phyloP scores from a whole-genome alignment of 1,284 basidiomycete genomes.

The Microbotryum saponariae region DNA sequence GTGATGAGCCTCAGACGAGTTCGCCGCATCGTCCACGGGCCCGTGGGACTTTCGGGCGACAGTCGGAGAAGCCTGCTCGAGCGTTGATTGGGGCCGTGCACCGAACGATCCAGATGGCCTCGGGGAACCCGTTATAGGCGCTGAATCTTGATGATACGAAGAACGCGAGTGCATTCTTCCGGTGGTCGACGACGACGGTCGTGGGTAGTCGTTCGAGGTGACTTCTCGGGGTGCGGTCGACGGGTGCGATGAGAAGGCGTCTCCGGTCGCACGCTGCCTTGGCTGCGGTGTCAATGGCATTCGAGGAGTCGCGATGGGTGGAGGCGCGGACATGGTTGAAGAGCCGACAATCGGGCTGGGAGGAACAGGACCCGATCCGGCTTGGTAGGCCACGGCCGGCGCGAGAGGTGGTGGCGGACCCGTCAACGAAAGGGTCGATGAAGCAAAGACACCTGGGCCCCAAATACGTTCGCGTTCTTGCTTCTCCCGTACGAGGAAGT shows the following conservation, averaged over 20 bases:
- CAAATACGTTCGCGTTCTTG: slow-evolving; percentile 87
- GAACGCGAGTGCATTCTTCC: background rate
- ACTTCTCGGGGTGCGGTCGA: slow-evolving; percentile 14
- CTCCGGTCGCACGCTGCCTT: slow-evolving; percentile 26
- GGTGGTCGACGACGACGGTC: background rate
- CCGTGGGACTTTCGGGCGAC: background rate
- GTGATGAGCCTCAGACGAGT: slow-evolving; percentile 4
- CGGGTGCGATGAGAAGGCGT: slow-evolving; percentile 16
- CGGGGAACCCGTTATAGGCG: background rate
- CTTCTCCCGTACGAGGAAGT: slow-evolving; percentile 91
- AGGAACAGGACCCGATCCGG: slow-evolving; percentile 10
- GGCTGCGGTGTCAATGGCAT: slow-evolving; percentile 29
- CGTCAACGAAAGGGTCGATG: slow-evolving; percentile 61
- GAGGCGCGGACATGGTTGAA: slow-evolving; percentile 2
- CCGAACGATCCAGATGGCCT: slow-evolving; percentile 1
- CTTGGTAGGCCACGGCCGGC: slow-evolving; percentile 33
- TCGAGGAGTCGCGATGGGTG: slow-evolving; percentile 15
- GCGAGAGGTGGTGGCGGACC: slow-evolving; percentile 37
- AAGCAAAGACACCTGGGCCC: slow-evolving; percentile 87
- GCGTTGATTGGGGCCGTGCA: slow-evolving; percentile 5
- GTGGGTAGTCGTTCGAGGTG: background rate
- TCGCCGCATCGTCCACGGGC: background rate
- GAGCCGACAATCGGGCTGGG: slow-evolving; percentile 6
- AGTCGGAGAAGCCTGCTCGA: slow-evolving; percentile 10
- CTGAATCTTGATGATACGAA: slow-evolving; percentile 5